A percentile compares a stretch with the other conserved stretches of the same genome.
Evolutionary conservation across 192 early-diverging fungal species (phyloP).

Genomic region (Coemansia sp.): DNA sequence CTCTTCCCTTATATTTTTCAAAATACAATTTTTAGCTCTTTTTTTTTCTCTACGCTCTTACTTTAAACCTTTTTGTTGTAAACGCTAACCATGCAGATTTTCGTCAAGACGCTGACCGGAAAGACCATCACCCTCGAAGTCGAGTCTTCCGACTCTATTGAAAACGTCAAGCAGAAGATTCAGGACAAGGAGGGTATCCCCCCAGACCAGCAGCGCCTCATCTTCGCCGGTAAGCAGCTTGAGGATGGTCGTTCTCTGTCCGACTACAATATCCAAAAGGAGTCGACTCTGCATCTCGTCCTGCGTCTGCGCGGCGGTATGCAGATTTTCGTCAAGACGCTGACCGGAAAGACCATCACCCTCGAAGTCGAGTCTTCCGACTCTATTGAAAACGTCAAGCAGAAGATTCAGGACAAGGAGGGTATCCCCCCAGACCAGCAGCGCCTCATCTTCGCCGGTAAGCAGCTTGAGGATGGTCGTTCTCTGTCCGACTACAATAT

Average conservation of each 20-base stretch:
- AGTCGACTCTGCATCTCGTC: slow-evolving; percentile 94
- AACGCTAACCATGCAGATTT: slow-evolving; percentile 6
- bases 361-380: too few relatives aligned
- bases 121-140: slow-evolving; percentile 96
- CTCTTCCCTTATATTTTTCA: neutral
- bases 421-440: too few relatives aligned
- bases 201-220: slow-evolving; percentile 98
- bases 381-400: too few relatives aligned
- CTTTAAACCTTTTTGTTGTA: neutral
- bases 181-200: slow-evolving; percentile 89
- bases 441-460: too few relatives aligned
- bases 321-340: slow-evolving; percentile 56
- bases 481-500: too few relatives aligned
- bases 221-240: slow-evolving; percentile 99
- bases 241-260: slow-evolving; percentile 95
- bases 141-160: slow-evolving; percentile 74
- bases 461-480: too few relatives aligned
- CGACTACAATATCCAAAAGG: slow-evolving; percentile 99
- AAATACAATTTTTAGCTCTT: slow-evolving; percentile 27
- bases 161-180: slow-evolving; percentile 82
- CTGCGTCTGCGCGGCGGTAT: slow-evolving; percentile 85
- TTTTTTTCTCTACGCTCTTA: neutral
- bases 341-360: slow-evolving; percentile 78
- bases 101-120: slow-evolving; percentile 82
- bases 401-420: too few relatives aligned